Evolutionary conservation across 352 stramenopile genomes (phyloP), one percentile per base, ranked within the genome.

Genomic region (Thraustochytrium sp.): DNA sequence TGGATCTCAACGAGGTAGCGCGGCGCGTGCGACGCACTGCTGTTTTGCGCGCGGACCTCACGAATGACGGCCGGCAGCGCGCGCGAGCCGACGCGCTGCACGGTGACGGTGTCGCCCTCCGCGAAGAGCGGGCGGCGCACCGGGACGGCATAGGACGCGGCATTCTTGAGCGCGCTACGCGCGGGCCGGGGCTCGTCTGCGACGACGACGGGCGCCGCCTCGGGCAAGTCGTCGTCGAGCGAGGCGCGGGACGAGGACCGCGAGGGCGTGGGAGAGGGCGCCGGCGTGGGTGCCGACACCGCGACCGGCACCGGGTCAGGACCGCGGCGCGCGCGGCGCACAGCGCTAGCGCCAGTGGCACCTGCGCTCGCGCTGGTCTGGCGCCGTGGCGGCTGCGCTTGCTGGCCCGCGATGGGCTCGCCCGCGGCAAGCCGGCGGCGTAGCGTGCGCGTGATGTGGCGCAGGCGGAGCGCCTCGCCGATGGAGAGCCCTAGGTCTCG

Each of bases 371-470:
- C n/a, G n/a, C n/a, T n/a, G n/a, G n/a, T n/a, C n/a, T n/a, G n/a
- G n/a, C n/a, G n/a, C n/a, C n/a, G n/a, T n/a, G n/a, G n/a, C n/a
- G n/a, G n/a, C n/a, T n/a, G n/a, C n/a, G n/a, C n/a, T n/a, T n/a
- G n/a, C n/a, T n/a, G n/a, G n/a, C n/a, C n/a, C n/a, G n/a, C n/a
- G n/a, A n/a, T n/a, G n/a, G n/a, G n/a, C n/a, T 38, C 59, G 18
- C 5, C 21, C 36, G 23, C 11, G 34, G 59, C 59, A 11, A 72
- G 59, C 40, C 46, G 42, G 36, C 59, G 34, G 16, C 46, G 59
- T 31, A 72, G 40, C 40, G 59, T 72, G 21, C 59, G 59, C 38
- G 62, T 75, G 62, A 75, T 75, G 29, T 54, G 62, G 4, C 40
- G 36, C 23, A 75, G 40, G 16, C 40, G 36, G n/a, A 55, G 36